A percentile compares a stretch with the other conserved stretches of the same genome.
phyloP scores from a whole-genome alignment of 192 early-diverging fungal genomes.

The Phycomyces blakesleeanus region DNA sequence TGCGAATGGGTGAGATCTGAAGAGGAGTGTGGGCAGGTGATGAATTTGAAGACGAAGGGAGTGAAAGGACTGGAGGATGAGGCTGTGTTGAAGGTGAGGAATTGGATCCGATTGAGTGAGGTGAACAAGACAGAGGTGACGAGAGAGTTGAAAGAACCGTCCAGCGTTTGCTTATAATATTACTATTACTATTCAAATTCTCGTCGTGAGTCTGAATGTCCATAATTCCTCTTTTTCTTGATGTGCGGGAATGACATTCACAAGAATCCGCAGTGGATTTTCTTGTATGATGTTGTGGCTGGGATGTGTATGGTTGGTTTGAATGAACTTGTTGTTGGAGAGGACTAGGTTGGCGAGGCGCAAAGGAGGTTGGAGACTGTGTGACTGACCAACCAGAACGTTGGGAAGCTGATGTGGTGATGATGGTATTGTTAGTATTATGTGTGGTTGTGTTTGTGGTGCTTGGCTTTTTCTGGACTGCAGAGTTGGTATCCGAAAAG shows the following conservation, averaged over 20 bases:
- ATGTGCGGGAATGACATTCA: background rate
- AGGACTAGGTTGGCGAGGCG: conserved; percentile 16
- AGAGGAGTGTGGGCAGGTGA: conserved; percentile 29
- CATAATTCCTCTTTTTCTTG: background rate
- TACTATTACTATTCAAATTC: no score
- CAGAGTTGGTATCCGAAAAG: background rate
- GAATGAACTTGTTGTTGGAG: conserved; percentile 9
- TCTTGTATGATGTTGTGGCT: background rate
- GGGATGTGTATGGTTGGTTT: background rate
- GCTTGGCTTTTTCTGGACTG: background rate
- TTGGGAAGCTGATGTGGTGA: background rate
- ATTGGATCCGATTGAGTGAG: background rate
- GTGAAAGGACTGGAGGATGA: conserved; percentile 24
- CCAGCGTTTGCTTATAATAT: background rate
- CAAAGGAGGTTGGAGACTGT: conserved; percentile 12
- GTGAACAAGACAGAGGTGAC: background rate
- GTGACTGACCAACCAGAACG: background rate
- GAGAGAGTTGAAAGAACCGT: background rate
- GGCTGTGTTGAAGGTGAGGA: conserved; percentile 8
- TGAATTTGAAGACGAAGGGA: conserved; percentile 25
- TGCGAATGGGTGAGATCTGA: conserved; percentile 22
- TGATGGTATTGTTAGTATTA: background rate
- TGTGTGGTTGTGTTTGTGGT: background rate
- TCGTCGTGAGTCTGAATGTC: conserved; percentile 1
- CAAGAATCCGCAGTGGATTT: background rate